A percentile compares a stretch with the other conserved stretches of the same genome.
Evolutionary conservation across 352 stramenopile species (phyloP).

Genomic region (Phytophthora ramorum): DNA sequence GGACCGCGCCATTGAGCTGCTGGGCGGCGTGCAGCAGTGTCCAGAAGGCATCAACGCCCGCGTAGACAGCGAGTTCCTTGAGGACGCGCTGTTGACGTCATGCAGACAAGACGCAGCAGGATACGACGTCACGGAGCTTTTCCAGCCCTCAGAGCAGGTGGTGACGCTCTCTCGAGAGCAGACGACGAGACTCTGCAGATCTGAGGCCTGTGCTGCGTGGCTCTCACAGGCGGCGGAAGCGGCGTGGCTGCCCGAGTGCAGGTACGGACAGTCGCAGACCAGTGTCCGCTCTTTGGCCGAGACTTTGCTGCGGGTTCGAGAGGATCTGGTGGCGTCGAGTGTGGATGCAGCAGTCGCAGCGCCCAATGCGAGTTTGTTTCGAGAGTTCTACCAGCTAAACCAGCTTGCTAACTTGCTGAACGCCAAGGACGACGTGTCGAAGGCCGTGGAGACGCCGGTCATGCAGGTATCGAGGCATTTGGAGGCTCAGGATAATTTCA

Average conservation of each 20-base stretch:
- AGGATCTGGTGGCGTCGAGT: constrained; percentile 18
- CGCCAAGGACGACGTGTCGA: constrained; percentile 5
- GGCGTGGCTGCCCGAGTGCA: constrained; percentile 39
- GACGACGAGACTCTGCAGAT: constrained; percentile 33
- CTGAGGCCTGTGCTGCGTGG: constrained; percentile 33
- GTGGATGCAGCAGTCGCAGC: constrained; percentile 5
- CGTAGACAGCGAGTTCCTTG: constrained; percentile 33
- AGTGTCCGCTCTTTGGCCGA: constrained; percentile 42
- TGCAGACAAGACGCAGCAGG: constrained; percentile 26
- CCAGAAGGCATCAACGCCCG: constrained; percentile 33
- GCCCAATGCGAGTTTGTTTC: constrained; percentile 37
- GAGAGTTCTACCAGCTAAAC: constrained; percentile 36
- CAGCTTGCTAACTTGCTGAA: constrained; percentile 29
- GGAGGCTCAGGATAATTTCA: constrained; percentile 18
- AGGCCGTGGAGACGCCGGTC: constrained; percentile 12
- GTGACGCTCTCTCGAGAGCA: constrained; percentile 20
- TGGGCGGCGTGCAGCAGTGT: constrained; percentile 37
- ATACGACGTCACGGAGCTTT: constrained; percentile 24
- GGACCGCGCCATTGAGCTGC: constrained; percentile 12
- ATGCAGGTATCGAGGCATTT: constrained; percentile 28
- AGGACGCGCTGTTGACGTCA: constrained; percentile 13
- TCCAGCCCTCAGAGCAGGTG: constrained; percentile 17
- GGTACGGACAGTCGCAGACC: constrained; percentile 35
- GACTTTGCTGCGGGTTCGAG: constrained; percentile 37
- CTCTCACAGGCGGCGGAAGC: constrained; percentile 18